Base-by-base conservation (phyloP, 441 rosid genomes). In the Bruguiera hainesii region DNA sequence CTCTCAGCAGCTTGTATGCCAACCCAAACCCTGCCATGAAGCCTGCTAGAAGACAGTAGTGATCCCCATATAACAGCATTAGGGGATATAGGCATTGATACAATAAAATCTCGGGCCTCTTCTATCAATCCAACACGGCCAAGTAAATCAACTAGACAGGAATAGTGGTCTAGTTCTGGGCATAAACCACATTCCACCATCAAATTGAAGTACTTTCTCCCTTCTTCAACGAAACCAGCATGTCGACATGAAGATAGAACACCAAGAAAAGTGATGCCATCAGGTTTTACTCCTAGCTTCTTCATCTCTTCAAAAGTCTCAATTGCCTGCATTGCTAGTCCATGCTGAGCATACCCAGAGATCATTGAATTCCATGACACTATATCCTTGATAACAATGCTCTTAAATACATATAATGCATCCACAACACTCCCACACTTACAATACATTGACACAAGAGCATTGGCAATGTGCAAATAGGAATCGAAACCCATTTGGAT, bases 361-460 rank as follows among this genome's bases (percentile, higher is more conserved):
- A 89, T 87, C 80, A 86, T 86, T 15, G 81, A 83, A 71, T 86
- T 87, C 90, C 93, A 89, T 19, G 96, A 83, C 71, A 89, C 91
- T 35, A 78, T 59, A 64, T 83, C 83, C 76, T 76, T 81, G 28
- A 7, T 20, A 53, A 49, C n/a, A 79, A 85, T 81, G 59, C 46
- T 31, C 64, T 87, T 80, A 60, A 89, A 87, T 58, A 89, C 69
- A 58, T 63, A 56, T 62, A 84, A 76, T 3, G 90, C 90, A 39
- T 82, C 82, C 42, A 66, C 48, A 48, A 69, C 31, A 68, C 78
- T 81, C 52, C 78, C 85, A 19, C 87, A 81, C 65, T 83, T 89
- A 31, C 78, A 89, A 76, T 85, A 89, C 92, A 85, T 83, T 15
- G 89, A 89, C 60, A 89, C 71, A 10, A 87, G 83, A 53, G 92